Evolutionary conservation across 176 grass and related monocot species (phyloP).

Genomic region (Aegilops bicornis): DNA sequence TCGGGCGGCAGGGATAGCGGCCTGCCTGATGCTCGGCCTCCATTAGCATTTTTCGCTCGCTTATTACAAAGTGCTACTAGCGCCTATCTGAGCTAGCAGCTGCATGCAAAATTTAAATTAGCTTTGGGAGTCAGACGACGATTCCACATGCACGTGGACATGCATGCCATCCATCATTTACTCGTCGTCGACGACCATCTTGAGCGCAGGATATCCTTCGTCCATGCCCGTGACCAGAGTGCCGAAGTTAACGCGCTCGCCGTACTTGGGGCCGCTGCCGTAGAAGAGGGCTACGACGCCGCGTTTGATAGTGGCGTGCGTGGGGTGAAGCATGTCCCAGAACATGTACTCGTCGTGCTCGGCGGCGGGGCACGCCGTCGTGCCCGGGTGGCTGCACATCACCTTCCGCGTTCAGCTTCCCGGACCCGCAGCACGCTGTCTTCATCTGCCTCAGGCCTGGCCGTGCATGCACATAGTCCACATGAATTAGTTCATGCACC

Average conservation of each 20-base stretch:
- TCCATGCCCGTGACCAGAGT: background rate
- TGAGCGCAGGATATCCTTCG: no score
- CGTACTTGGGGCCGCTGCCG: background rate
- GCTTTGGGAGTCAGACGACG: no score
- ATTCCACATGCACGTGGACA: no score
- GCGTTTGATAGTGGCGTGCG: background rate
- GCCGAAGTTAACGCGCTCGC: background rate
- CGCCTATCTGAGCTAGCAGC: no score
- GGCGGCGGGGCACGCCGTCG: no score
- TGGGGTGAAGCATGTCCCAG: conserved; percentile 1
- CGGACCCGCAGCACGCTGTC: background rate
- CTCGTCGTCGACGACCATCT: background rate
- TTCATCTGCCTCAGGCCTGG: background rate
- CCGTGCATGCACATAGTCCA: background rate
- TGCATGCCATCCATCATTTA: background rate
- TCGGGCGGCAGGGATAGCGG: no score
- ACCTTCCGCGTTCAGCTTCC: no score
- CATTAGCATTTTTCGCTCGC: no score
- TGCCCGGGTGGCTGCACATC: background rate
- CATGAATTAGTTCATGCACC: background rate
- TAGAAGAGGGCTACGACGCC: background rate
- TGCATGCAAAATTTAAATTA: no score
- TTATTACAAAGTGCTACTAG: no score
- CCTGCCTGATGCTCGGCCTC: no score
- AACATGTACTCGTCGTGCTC: background rate